These are phyloP conservation scores for Euptelea pleiosperma DNA, from an alignment of 164 flowering plant genomes.

Conservation along the genomic window DNA sequence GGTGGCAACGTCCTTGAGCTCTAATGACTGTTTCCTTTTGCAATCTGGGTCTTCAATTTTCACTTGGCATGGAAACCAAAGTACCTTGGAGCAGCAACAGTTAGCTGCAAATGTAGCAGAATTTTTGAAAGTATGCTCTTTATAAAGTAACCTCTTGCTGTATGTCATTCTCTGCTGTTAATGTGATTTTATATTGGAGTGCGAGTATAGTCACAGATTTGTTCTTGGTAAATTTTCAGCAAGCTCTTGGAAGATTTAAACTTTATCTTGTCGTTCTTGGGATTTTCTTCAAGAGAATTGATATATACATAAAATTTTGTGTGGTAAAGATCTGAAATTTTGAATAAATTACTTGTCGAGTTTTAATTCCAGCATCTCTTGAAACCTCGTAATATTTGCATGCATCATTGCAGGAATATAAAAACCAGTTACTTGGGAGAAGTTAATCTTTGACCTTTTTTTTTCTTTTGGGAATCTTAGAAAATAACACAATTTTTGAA, in stretches of 20 bases:
- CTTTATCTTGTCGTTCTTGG: too few relatives aligned
- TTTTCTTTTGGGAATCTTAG: too few relatives aligned
- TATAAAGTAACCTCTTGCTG: slow-evolving; percentile 7
- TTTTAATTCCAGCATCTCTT: too few relatives aligned
- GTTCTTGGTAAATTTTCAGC: too few relatives aligned
- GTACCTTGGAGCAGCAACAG: slow-evolving; percentile 90
- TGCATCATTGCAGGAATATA: background rate
- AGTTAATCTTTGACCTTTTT: background rate
- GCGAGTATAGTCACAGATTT: too few relatives aligned
- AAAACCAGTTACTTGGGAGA: background rate
- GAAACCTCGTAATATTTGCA: too few relatives aligned
- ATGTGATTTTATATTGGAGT: background rate
- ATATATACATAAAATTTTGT: too few relatives aligned
- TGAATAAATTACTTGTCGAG: too few relatives aligned
- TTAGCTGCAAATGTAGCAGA: slow-evolving; percentile 84
- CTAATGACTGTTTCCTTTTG: slow-evolving; percentile 82
- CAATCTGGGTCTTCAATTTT: slow-evolving; percentile 90
- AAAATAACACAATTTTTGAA: too few relatives aligned
- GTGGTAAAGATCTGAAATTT: too few relatives aligned
- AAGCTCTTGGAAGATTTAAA: too few relatives aligned
- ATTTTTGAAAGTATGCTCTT: slow-evolving; percentile 68
- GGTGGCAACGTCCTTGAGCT: slow-evolving; percentile 85
- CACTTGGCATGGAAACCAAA: slow-evolving; percentile 90
- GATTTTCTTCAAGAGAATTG: too few relatives aligned
- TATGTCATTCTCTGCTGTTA: background rate